Conservation (phyloP, 352 stramenopile genomes). For the Pseudoperonospora humuli region DNA sequence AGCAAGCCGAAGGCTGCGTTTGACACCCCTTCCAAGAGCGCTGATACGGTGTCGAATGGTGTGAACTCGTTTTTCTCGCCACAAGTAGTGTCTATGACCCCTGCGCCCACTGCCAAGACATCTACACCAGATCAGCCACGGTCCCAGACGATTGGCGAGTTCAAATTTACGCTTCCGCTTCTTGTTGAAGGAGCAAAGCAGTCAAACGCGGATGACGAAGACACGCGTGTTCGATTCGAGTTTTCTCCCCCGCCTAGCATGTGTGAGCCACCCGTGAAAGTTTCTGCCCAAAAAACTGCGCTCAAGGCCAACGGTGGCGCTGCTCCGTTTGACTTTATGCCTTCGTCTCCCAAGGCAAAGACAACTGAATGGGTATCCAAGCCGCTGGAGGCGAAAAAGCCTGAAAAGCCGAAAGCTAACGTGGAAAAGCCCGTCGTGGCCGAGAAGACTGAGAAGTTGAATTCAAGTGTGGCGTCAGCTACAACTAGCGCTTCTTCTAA, state of each 20-base stretch:
- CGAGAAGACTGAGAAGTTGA: conserved; percentile 8
- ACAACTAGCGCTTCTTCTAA: conserved; percentile 7
- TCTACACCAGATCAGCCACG: conserved; percentile 4
- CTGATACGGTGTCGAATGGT: background rate
- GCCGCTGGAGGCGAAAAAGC: conserved; percentile 17
- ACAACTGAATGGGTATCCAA: conserved; percentile 30
- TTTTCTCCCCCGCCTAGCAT: conserved; percentile 55
- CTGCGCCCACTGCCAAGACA: conserved; percentile 8
- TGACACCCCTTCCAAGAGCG: conserved; percentile 18
- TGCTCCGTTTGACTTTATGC: conserved; percentile 57
- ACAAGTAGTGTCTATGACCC: conserved; percentile 34
- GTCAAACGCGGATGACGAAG: conserved; percentile 27
- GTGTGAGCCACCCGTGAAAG: conserved; percentile 45
- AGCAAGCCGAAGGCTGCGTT: conserved; percentile 3
- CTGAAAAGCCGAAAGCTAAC: conserved; percentile 13
- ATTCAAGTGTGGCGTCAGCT: background rate
- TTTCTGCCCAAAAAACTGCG: conserved; percentile 20
- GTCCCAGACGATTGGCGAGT: conserved; percentile 29
- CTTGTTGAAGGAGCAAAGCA: conserved; percentile 4
- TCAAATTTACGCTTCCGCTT: conserved; percentile 47
- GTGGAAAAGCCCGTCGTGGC: conserved; percentile 9
- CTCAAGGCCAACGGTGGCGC: conserved; percentile 17
- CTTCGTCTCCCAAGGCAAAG: conserved; percentile 49
- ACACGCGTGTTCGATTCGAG: conserved; percentile 40
- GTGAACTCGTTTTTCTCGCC: conserved; percentile 23